Conservation (phyloP, 106 monocot species). For the Acanthochlamys bracteata region DNA sequence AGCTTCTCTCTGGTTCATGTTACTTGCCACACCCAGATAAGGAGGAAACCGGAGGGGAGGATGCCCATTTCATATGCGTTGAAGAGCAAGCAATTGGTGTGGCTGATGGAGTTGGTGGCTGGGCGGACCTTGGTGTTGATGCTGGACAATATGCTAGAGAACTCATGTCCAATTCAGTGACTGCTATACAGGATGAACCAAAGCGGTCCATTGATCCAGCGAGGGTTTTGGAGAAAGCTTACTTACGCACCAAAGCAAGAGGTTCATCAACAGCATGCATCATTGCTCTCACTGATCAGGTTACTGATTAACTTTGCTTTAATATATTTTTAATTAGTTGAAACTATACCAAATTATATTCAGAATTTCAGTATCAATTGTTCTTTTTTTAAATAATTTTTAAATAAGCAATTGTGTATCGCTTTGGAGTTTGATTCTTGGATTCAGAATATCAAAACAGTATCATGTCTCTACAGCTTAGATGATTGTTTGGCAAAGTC, state of each 20-base stretch:
- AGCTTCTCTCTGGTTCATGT: slow-evolving; percentile 81
- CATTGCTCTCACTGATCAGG: slow-evolving; percentile 82
- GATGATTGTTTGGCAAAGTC: no score
- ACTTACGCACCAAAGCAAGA: slow-evolving; percentile 71
- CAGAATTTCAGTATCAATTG: no score
- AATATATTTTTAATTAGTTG: no score
- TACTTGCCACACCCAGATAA: slow-evolving; percentile 94
- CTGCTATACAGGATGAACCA: slow-evolving; percentile 78
- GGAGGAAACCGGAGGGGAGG: slow-evolving; percentile 95
- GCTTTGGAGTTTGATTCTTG: no score
- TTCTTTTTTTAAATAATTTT: no score
- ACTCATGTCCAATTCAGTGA: slow-evolving; percentile 77
- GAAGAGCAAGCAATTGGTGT: slow-evolving; percentile 84
- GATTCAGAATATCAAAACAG: no score
- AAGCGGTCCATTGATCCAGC: slow-evolving; percentile 78
- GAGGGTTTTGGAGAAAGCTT: slow-evolving; percentile 86
- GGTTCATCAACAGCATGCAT: slow-evolving; percentile 98
- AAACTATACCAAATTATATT: no score
- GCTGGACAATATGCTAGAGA: slow-evolving; percentile 88
- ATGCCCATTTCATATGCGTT: slow-evolving; percentile 92
- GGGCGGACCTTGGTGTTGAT: slow-evolving; percentile 93
- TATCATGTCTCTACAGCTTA: no score
- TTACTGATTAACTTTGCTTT: slow-evolving; percentile 11
- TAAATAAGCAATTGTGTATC: no score
- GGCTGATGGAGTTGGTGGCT: slow-evolving; percentile 98